Conservation (phyloP, 78 protist genomes). For the Cavenderia fasciculata region DNA sequence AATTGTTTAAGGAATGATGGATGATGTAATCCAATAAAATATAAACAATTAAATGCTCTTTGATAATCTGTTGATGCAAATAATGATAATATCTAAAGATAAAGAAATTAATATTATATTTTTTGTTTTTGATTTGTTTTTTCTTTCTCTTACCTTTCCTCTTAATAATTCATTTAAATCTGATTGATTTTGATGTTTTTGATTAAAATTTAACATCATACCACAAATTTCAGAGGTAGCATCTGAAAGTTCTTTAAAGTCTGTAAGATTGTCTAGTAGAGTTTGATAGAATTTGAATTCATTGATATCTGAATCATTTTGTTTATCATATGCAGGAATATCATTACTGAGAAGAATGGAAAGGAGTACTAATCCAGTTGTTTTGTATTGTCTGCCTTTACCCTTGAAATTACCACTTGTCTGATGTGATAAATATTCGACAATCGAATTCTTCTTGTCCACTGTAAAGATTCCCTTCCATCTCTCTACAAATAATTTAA, state of each 20-base stretch:
- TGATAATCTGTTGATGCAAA: conserved; percentile 13
- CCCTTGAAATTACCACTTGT: conserved; percentile 42
- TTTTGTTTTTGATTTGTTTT: background rate
- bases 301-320: background rate
- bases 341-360: conserved; percentile 63
- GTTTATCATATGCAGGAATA: conserved; percentile 25
- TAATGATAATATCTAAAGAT: conserved; percentile 1
- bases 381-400: conserved; percentile 15
- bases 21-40: conserved; percentile 62
- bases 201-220: conserved; percentile 44
- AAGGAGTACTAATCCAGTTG: conserved; percentile 58
- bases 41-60: conserved; percentile 63
- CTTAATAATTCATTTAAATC: conserved; percentile 27
- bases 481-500: conserved; percentile 58
- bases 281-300: conserved; percentile 72
- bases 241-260: conserved; percentile 46
- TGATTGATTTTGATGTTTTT: conserved; percentile 28
- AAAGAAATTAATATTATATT: background rate
- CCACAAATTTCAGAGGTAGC: conserved; percentile 74
- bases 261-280: conserved; percentile 24
- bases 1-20: conserved; percentile 11
- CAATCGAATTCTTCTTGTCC: conserved; percentile 11
- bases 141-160: conserved; percentile 8
- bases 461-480: conserved; percentile 56
- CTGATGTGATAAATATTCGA: conserved; percentile 1